A percentile compares a stretch with the other conserved stretches of the same genome.
Evolutionary conservation across 352 stramenopile species (phyloP).

Genomic region (Phytophthora constricta): DNA sequence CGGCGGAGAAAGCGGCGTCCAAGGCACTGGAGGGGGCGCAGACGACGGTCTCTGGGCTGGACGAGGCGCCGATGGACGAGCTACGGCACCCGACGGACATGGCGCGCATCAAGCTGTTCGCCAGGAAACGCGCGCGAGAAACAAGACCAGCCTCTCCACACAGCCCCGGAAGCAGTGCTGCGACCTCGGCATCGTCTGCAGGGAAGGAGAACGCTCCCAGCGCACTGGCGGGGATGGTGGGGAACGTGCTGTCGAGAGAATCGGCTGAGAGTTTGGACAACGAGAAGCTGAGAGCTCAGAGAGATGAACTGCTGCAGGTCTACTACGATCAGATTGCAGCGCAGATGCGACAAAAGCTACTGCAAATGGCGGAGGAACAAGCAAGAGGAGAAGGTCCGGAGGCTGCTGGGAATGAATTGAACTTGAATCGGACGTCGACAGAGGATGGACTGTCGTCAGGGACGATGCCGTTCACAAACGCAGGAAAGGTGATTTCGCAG

Average conservation of each 20-base stretch:
- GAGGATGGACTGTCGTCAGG: neutral
- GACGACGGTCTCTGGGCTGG: constrained; percentile 51
- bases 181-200: constrained; percentile 4
- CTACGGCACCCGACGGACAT: constrained; percentile 63
- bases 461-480: neutral
- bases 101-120: constrained; percentile 64
- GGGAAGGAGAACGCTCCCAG: constrained; percentile 38
- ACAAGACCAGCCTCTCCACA: constrained; percentile 21
- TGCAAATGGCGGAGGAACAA: neutral
- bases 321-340: constrained; percentile 49
- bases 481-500: constrained; percentile 18
- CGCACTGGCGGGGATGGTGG: constrained; percentile 45
- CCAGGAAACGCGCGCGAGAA: constrained; percentile 17
- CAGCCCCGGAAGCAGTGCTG: neutral
- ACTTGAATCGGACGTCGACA: neutral
- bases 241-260: constrained; percentile 49
- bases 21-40: constrained; percentile 30
- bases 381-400: neutral
- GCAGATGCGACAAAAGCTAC: constrained; percentile 13
- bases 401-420: neutral
- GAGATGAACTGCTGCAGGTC: constrained; percentile 47
- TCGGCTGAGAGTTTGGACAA: constrained; percentile 41
- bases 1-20: neutral
- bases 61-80: constrained; percentile 66
- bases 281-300: constrained; percentile 43